A percentile compares a stretch with the other conserved stretches of the same genome.
phyloP scores from a whole-genome alignment of 768 basidiomycete species.

The Xerocomellus chrysenteron region DNA sequence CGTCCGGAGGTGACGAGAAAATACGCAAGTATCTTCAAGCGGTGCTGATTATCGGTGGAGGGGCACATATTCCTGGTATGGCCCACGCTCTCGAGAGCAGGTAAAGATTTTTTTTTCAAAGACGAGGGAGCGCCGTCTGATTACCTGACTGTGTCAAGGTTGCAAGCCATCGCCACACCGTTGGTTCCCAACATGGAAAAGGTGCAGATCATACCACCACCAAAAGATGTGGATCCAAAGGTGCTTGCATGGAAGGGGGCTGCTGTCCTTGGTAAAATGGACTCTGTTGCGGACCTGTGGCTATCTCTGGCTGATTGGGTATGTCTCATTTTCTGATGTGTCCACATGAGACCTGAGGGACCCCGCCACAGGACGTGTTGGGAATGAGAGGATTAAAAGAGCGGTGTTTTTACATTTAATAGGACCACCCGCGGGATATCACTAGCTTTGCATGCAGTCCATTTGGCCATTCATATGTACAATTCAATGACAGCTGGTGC shows the following conservation, averaged over 20 bases:
- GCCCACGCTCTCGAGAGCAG: slow-evolving; percentile 86
- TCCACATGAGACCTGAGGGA: slow-evolving; percentile 3
- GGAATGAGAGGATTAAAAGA: slow-evolving; percentile 83
- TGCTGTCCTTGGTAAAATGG: slow-evolving; percentile 88
- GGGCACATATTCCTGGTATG: slow-evolving; percentile 77
- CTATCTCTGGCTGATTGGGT: slow-evolving; percentile 87
- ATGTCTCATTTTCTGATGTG: slow-evolving; percentile 23
- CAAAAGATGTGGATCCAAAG: slow-evolving; percentile 88
- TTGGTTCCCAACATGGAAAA: slow-evolving; percentile 83
- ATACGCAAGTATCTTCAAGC: slow-evolving; percentile 87
- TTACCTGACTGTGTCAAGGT: slow-evolving; percentile 27
- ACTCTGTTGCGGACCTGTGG: slow-evolving; percentile 88
- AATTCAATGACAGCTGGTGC: neutral
- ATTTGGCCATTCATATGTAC: neutral
- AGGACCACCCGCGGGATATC: neutral
- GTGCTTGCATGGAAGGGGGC: slow-evolving; percentile 96
- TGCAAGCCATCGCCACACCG: slow-evolving; percentile 83
- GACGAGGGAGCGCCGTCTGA: slow-evolving; percentile 4
- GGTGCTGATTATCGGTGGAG: slow-evolving; percentile 85
- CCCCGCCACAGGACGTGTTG: slow-evolving; percentile 56
- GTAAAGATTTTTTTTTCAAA: slow-evolving; percentile 34
- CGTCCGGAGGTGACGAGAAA: slow-evolving; percentile 85
- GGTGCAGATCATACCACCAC: slow-evolving; percentile 90
- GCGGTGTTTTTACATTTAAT: slow-evolving; percentile 73
- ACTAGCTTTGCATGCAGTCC: neutral